Conservation (phyloP, 1,284 basidiomycete species). For the Cutaneotrichosporon sp. region DNA sequence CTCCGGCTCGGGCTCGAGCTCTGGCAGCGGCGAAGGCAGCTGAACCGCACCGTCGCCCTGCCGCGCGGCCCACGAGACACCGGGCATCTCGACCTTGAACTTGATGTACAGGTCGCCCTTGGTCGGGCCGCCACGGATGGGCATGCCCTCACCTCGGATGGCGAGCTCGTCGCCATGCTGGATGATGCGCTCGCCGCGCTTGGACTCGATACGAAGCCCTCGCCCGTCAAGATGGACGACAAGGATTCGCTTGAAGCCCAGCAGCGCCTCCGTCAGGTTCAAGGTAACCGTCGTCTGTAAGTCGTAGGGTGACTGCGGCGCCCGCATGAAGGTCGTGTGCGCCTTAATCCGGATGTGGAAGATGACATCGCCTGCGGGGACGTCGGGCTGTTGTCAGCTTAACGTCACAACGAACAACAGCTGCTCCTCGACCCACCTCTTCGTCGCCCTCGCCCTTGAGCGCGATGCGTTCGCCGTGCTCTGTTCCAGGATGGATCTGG, state of each 20-base stretch:
- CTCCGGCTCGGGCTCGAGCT: slow-evolving; percentile 23
- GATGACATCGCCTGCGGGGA: slow-evolving; percentile 82
- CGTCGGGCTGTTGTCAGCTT: slow-evolving; percentile 63
- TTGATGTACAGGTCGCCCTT: slow-evolving; percentile 81
- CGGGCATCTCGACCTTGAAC: slow-evolving; percentile 76
- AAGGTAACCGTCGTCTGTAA: slow-evolving; percentile 57
- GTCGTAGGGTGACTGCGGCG: slow-evolving; percentile 29
- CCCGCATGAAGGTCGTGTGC: slow-evolving; percentile 67
- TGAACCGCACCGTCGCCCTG: slow-evolving; percentile 23
- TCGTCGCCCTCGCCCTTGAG: slow-evolving; percentile 89
- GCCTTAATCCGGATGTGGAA: slow-evolving; percentile 71
- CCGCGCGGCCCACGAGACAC: slow-evolving; percentile 43
- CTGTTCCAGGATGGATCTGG: slow-evolving; percentile 83
- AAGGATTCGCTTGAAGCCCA: slow-evolving; percentile 84
- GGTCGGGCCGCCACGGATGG: slow-evolving; percentile 63
- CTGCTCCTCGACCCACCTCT: slow-evolving; percentile 59
- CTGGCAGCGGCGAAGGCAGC: slow-evolving; percentile 32
- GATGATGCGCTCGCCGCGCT: slow-evolving; percentile 69
- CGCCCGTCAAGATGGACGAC: slow-evolving; percentile 87
- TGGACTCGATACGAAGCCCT: slow-evolving; percentile 72
- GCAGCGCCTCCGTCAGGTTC: slow-evolving; percentile 86
- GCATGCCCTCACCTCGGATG: slow-evolving; percentile 83
- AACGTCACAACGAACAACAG: background rate
- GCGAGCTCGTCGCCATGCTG: slow-evolving; percentile 71
- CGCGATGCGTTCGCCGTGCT: slow-evolving; percentile 80